phyloP scores from a whole-genome alignment of 805 yeast genomes.

The Tetrapisispora pingtungensis region DNA sequence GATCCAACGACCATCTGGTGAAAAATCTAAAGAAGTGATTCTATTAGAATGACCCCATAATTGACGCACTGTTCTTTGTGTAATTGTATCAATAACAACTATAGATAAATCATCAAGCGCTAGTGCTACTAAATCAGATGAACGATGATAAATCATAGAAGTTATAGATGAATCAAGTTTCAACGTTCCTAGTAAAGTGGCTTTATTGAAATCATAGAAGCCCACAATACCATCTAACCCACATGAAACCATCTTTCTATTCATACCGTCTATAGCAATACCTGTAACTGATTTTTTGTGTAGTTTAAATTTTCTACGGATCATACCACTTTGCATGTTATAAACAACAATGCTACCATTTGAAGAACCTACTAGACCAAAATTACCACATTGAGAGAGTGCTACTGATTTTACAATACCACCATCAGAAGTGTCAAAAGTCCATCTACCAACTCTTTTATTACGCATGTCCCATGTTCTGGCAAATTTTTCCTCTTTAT shows the following conservation, averaged over 20 bases:
- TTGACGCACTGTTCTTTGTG: conserved; percentile 76
- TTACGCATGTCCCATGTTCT: conserved; percentile 81
- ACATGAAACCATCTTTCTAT: conserved; percentile 72
- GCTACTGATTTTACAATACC: conserved; percentile 67
- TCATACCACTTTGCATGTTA: conserved; percentile 84
- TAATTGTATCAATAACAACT: conserved; percentile 69
- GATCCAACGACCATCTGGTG: conserved; percentile 94
- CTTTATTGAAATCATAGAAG: conserved; percentile 72
- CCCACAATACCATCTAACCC: conserved; percentile 87
- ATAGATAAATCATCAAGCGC: conserved; percentile 81
- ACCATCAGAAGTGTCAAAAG: conserved; percentile 63
- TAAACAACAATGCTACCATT: conserved; percentile 76
- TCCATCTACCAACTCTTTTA: conserved; percentile 71
- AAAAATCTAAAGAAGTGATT: conserved; percentile 78
- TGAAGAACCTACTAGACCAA: conserved; percentile 84
- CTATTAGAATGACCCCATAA: conserved; percentile 85
- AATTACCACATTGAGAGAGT: conserved; percentile 90
- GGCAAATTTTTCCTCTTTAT: conserved; percentile 72
- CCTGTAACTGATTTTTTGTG: conserved; percentile 84
- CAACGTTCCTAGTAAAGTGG: conserved; percentile 56
- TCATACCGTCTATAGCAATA: conserved; percentile 80
- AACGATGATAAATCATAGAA: conserved; percentile 61
- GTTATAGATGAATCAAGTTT: conserved; percentile 71
- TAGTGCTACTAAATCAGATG: conserved; percentile 76
- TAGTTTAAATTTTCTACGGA: conserved; percentile 56